Evolutionary conservation across 208 protist species (phyloP).

Genomic region (Trypanosoma conorhini): DNA sequence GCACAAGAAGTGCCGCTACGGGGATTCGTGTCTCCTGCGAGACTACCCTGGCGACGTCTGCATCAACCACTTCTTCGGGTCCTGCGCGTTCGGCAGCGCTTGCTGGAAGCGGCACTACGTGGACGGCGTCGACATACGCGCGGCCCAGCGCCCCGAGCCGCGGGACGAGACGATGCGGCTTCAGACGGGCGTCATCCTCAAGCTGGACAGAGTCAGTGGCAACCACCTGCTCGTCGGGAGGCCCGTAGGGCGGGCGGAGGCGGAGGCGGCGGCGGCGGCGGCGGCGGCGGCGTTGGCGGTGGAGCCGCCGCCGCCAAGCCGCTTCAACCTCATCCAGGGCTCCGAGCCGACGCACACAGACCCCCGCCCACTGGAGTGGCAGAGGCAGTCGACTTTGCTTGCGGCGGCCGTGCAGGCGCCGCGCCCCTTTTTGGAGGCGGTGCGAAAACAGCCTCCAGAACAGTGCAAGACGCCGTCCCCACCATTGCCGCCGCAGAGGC

Average conservation of each 20-base stretch:
- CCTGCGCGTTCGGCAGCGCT: constrained; percentile 54
- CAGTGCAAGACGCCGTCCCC: not conserved
- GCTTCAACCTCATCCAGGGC: constrained; percentile 44
- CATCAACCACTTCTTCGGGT: constrained; percentile 70
- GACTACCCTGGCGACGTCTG: constrained; percentile 72
- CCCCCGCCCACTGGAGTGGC: constrained; percentile 8
- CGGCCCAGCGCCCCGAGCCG: not conserved
- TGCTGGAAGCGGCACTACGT: constrained; percentile 64
- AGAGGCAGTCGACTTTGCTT: not conserved
- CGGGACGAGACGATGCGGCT: constrained; percentile 6
- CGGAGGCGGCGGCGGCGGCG: not conserved
- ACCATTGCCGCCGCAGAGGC: not conserved
- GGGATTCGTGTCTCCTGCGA: constrained; percentile 52
- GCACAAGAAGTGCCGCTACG: constrained; percentile 67
- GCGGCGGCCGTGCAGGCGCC: constrained; percentile 6
- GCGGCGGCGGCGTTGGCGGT: not conserved
- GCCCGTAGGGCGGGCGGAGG: not conserved
- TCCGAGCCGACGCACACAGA: constrained; percentile 38
- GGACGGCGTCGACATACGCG: constrained; percentile 75
- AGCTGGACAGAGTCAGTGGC: constrained; percentile 1
- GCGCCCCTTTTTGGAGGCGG: constrained; percentile 36
- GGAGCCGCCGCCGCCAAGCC: constrained; percentile 17
- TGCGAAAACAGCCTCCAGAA: constrained; percentile 5
- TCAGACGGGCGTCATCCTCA: constrained; percentile 16
- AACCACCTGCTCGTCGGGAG: constrained; percentile 6